Base-by-base conservation (phyloP, 768 basidiomycete genomes). In the Amyloporia xantha region DNA sequence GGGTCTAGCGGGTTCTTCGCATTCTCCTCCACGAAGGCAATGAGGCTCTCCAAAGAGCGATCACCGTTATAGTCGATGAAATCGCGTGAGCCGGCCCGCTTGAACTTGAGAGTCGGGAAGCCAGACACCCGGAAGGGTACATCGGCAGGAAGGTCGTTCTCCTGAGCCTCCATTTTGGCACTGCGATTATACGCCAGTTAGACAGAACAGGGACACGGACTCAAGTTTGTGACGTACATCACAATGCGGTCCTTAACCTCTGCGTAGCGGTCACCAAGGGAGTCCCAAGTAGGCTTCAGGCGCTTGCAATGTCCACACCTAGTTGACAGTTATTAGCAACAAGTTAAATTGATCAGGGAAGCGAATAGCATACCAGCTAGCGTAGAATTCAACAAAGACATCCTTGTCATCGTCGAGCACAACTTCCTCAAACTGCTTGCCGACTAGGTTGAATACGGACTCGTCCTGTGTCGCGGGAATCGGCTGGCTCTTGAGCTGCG, bases 231-330 rank as follows among this genome's bases (percentile, higher is more conserved):
- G 3, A 67, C 77, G 44, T 66, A 94, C 92, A 95, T 92, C 58
- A 81, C 56, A 48, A 96, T 59, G 30, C 77, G 78, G 62, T 92
- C 84, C 68, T 86, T 83, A 65, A 83, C 72, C 46, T 72, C 64
- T 40, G 80, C 78, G 68, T 83, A 98, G 62, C 85, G 86, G 62
- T 94, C 87, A 48, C 79, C 96, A 30, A 99, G 80, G 21, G 74
- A 78, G 52, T 97, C 94, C 91, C 92, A 99, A 35, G 72, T 89
- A 11, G 96, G 95, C 66, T 87, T 89, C 58, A 99, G 81, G 59
- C 93, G 91, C 72, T 96, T 96, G 85, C 92, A 94, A 78, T 93
- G 91, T 38, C 89, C 88, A 61, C 89, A 91, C 84, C 85, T 87
- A 58, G 26, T 47, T 49, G 10, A 23, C 7, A 33, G 3, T 17